Base-by-base conservation (phyloP, 805 yeast genomes). In the Kurtzmaniella cleridarum region DNA sequence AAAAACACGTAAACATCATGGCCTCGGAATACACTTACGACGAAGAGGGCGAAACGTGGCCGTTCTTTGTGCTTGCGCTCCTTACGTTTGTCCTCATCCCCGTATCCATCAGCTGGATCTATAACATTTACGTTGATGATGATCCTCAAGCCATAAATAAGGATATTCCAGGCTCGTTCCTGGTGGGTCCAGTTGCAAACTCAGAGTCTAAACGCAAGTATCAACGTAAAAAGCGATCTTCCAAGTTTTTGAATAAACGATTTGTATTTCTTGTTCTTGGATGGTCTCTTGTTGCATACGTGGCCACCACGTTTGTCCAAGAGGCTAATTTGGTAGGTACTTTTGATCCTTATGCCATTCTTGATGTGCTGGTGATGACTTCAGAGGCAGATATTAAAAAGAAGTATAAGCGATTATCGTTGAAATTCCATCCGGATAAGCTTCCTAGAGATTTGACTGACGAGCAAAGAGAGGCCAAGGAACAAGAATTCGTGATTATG, bases 391-490 rank as follows among this genome's bases (percentile, higher is more conserved):
- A 83, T 40, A 77, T 93, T 62, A 88, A 85, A 59, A 70, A 85
- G 35, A 81, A 81, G 18, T 93, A 86, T 65, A 79, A 95, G 64
- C 87, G 87, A 64, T 73, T 93, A 38, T 86, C 98, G 2, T 66
- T 91, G 51, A 84, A 81, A 54, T 84, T 74, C 63, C 99, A 93
- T 59, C 99, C 99, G 2, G 99, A 93, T 64, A 93, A 93, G 63
- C 67, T 90, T 43, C 73, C 82, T 30, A 76, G 79, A 45, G 79
- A 78, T 48, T 60, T 79, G 54, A 64, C 79, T 15, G 79, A 74
- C 20, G 76, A 69, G 30, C 86, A 70, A 46, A 73, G 69, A 48
- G 60, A 63, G 30, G 74, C 65, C 18, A 67, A 84, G 60, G 97
- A 91, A 62, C 79, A 81, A 40, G 75, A 75, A 31, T 93, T 78